phyloP scores from a whole-genome alignment of 2,329 filamentous ascomycete genomes.

The Aspergillus sp. region DNA sequence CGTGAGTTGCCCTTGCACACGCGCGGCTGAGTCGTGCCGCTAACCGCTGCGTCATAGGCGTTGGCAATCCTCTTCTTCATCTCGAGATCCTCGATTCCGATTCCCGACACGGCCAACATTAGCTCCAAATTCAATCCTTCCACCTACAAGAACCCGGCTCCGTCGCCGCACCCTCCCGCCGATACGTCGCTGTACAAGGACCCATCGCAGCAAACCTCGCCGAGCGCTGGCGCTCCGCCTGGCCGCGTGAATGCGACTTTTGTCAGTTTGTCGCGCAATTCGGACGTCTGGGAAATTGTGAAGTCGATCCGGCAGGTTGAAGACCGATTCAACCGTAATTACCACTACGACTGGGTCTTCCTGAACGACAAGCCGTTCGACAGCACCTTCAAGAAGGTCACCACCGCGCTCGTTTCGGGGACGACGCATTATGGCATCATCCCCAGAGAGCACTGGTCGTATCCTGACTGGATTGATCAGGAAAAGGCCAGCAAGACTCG shows the following conservation, averaged over 20 bases:
- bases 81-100: slow-evolving; percentile 49
- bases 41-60: slow-evolving; percentile 32
- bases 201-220: slow-evolving; percentile 8
- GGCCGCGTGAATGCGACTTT: slow-evolving; percentile 94
- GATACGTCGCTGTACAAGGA: slow-evolving; percentile 4
- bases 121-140: slow-evolving; percentile 12
- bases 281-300: slow-evolving; percentile 92
- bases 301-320: slow-evolving; percentile 93
- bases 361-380: slow-evolving; percentile 94
- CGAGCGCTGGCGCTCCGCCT: slow-evolving; percentile 43
- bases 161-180: slow-evolving; percentile 8
- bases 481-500: slow-evolving; percentile 83
- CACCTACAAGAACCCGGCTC: slow-evolving; percentile 13
- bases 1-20: slow-evolving; percentile 48
- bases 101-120: slow-evolving; percentile 20
- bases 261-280: slow-evolving; percentile 87
- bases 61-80: slow-evolving; percentile 75
- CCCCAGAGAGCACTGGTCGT: slow-evolving; percentile 89
- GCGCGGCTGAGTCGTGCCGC: slow-evolving; percentile 10
- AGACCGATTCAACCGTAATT: slow-evolving; percentile 94
- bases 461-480: slow-evolving; percentile 90
- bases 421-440: slow-evolving; percentile 88
- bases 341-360: slow-evolving; percentile 99
- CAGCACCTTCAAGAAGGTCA: slow-evolving; percentile 86
- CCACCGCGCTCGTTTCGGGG: slow-evolving; percentile 79